Evolutionary conservation across 2,329 filamentous ascomycete genomes (phyloP).

Genomic region (Blastomyces gilchristii): DNA sequence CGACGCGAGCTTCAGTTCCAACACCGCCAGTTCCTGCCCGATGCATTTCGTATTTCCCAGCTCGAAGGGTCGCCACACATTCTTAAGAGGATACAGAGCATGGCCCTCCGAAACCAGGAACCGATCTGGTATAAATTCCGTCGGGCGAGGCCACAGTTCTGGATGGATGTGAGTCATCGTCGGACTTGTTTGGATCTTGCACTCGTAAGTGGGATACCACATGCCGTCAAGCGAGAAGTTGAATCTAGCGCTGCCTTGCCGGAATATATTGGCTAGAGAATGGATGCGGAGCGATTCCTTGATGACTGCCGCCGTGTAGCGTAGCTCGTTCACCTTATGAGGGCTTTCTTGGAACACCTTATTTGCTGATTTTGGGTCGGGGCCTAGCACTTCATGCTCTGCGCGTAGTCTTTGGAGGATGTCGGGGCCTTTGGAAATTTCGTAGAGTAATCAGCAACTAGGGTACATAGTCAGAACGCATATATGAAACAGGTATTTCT

Average conservation of each 20-base stretch:
- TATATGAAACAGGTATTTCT: neutral
- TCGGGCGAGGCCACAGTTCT: conserved; percentile 14
- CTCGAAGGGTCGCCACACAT: conserved; percentile 48
- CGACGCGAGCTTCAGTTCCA: conserved; percentile 44
- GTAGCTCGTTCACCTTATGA: conserved; percentile 41
- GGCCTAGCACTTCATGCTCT: conserved; percentile 45
- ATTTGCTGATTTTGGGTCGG: conserved; percentile 29
- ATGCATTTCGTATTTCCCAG: conserved; percentile 47
- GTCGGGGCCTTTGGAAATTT: conserved; percentile 19
- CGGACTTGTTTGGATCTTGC: neutral
- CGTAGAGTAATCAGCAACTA: neutral
- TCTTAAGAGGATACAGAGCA: conserved; percentile 30
- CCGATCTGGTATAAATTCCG: conserved; percentile 42
- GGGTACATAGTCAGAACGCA: neutral
- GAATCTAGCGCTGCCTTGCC: neutral
- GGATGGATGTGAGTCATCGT: neutral
- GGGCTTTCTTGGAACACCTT: conserved; percentile 34
- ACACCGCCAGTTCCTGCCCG: conserved; percentile 46
- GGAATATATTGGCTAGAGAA: conserved; percentile 27
- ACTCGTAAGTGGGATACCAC: conserved; percentile 2
- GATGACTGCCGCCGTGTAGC: conserved; percentile 45
- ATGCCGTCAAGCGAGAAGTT: conserved; percentile 1
- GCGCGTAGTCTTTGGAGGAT: conserved; percentile 30
- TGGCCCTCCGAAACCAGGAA: conserved; percentile 29
- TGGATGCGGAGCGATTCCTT: conserved; percentile 47